A percentile compares a stretch with the other conserved stretches of the same genome.
These are phyloP conservation scores for Pythium periplocum DNA, from an alignment of 352 stramenopile species.

Conservation along the genomic window DNA sequence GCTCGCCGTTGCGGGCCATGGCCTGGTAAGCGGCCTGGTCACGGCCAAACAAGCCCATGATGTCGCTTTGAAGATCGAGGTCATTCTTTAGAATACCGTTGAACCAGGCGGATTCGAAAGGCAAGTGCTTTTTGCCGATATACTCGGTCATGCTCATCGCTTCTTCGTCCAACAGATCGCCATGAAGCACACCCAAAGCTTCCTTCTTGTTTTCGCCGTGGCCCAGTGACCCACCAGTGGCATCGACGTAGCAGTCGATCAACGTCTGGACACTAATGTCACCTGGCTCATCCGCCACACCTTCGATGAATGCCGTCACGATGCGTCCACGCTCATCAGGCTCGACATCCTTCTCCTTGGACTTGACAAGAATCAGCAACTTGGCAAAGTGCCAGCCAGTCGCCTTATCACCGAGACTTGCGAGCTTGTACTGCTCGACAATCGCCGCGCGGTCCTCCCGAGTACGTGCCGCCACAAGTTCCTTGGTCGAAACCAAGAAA, in stretches of 20 bases:
- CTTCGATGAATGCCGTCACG: slow-evolving; percentile 48
- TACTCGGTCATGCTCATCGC: slow-evolving; percentile 73
- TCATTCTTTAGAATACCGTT: slow-evolving; percentile 80
- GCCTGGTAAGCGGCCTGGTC: slow-evolving; percentile 78
- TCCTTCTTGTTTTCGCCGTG: slow-evolving; percentile 39
- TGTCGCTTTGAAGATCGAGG: slow-evolving; percentile 58
- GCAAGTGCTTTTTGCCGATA: slow-evolving; percentile 77
- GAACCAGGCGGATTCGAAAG: slow-evolving; percentile 68
- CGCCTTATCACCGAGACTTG: slow-evolving; percentile 25
- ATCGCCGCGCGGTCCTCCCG: slow-evolving; percentile 29
- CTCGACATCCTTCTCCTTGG: slow-evolving; percentile 36
- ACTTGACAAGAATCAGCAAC: slow-evolving; percentile 57
- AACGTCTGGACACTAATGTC: slow-evolving; percentile 47
- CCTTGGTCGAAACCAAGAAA: slow-evolving; percentile 63
- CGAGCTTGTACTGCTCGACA: slow-evolving; percentile 26
- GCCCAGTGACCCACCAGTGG: slow-evolving; percentile 31
- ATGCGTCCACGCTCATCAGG: slow-evolving; percentile 17
- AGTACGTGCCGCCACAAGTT: slow-evolving; percentile 51
- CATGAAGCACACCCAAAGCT: slow-evolving; percentile 33
- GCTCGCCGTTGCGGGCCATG: slow-evolving; percentile 44
- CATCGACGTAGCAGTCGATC: slow-evolving; percentile 57
- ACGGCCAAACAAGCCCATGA: slow-evolving; percentile 73
- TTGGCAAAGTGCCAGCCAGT: slow-evolving; percentile 79
- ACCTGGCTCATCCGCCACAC: slow-evolving; percentile 36
- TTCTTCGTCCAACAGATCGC: slow-evolving; percentile 44